phyloP scores from a whole-genome alignment of 2,329 filamentous ascomycete species.

The Fusarium tanahbumbuense region DNA sequence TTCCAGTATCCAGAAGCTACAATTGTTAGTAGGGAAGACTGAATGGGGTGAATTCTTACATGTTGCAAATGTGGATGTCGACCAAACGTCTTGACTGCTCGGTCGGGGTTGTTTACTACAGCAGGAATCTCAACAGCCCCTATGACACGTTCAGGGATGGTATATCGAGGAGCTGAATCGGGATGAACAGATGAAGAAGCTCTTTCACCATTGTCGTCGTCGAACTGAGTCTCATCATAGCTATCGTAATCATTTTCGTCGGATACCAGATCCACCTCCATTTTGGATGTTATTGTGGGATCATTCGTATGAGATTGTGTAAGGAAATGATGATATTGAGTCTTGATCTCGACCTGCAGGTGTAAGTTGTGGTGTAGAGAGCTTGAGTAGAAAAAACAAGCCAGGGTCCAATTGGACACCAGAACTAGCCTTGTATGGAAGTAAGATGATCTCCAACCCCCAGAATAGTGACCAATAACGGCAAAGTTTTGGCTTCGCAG shows the following conservation, averaged over 20 bases:
- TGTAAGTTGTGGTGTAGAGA: slow-evolving; percentile 19
- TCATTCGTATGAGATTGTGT: background rate
- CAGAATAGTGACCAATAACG: background rate
- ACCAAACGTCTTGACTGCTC: slow-evolving; percentile 57
- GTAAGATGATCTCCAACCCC: background rate
- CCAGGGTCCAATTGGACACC: slow-evolving; percentile 8
- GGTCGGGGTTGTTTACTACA: slow-evolving; percentile 57
- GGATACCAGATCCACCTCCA: slow-evolving; percentile 24
- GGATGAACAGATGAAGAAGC: slow-evolving; percentile 11
- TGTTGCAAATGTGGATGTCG: slow-evolving; percentile 53
- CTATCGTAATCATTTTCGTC: slow-evolving; percentile 43
- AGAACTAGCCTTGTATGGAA: slow-evolving; percentile 3
- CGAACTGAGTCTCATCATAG: slow-evolving; percentile 26
- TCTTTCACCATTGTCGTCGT: slow-evolving; percentile 12
- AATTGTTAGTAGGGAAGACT: background rate
- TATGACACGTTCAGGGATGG: slow-evolving; percentile 51
- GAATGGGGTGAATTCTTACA: slow-evolving; percentile 45
- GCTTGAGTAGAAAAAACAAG: slow-evolving; percentile 19
- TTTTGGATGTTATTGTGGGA: background rate
- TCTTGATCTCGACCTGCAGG: background rate
- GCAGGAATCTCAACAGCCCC: slow-evolving; percentile 59
- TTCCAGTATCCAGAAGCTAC: slow-evolving; percentile 61
- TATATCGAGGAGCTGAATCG: slow-evolving; percentile 50
- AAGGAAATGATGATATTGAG: background rate
- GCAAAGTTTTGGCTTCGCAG: background rate